Evolutionary conservation across 176 grass and related monocot species (phyloP), one percentile per base, ranked within the genome.

Genomic region (Triticum dicoccoides): DNA sequence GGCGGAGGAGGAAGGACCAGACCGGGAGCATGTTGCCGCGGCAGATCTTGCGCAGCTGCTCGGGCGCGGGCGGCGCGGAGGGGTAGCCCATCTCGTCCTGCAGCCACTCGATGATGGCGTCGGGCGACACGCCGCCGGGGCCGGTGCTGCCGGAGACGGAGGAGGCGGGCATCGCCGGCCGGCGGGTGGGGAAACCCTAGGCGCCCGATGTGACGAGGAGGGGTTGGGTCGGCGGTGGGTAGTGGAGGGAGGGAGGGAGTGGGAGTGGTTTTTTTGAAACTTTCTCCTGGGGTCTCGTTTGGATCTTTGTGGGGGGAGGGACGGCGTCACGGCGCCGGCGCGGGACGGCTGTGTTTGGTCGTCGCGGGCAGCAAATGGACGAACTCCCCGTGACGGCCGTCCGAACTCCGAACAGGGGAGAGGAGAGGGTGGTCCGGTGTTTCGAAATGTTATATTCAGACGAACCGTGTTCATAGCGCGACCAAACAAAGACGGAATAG

Each of bases 21-120:
- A 96, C 82, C 24, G 94, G 97, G 82, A 96, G 90, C 97, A 99
- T 99, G 87, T 99, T 99, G 64, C 97, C 97, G 54, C 97, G 92
- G 91, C 97, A 99, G 97, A 99, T 99, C 94, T 99, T 99, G 89
- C 92, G 97, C 5, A 99, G 90, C 85, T 96, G 97, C 15, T 99
- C 97, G 25, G 91, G 82, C 2, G 97, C 87, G 7, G 94, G 94
- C 27, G 87, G 88, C 11, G 97, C 76, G 72, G 91, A 94, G 13
- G 97, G 94, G 90, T 91, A 96, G 9, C 97, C 97, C 97, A 99
- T 99, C 91, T 99, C 97, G 79, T 95, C 91, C 81, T 96, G 97
- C 30, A 99, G 83, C 97, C 97, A 99, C 89, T 99, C 97, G 76
- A 96, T 83, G 77, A 99, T 99, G 79, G 87, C 97, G 72, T 99